Conservation (phyloP, 1,284 basidiomycete genomes). For the Tilletia caries region DNA sequence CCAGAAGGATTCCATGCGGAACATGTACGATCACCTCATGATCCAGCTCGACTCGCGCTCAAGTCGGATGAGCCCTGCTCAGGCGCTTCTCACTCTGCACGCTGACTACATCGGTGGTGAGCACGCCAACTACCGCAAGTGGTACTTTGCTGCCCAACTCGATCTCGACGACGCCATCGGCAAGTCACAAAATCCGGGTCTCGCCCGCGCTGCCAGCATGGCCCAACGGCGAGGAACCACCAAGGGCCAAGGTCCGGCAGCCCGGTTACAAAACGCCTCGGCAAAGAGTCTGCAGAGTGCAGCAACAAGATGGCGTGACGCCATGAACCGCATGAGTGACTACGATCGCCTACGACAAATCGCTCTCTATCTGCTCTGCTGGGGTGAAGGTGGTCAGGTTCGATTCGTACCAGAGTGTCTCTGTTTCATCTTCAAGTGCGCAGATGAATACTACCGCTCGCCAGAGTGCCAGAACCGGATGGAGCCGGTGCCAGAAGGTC, state of each 20-base stretch:
- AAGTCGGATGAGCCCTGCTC: slow-evolving; percentile 86
- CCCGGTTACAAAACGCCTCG: slow-evolving; percentile 62
- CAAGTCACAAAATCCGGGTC: slow-evolving; percentile 82
- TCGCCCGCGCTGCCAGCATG: slow-evolving; percentile 77
- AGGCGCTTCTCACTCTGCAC: slow-evolving; percentile 84
- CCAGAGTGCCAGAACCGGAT: slow-evolving; percentile 94
- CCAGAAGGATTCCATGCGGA: slow-evolving; percentile 70
- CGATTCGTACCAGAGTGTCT: slow-evolving; percentile 96
- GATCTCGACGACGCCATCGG: slow-evolving; percentile 98
- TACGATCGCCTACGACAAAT: slow-evolving; percentile 96
- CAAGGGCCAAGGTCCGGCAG: slow-evolving; percentile 43
- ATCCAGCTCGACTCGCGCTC: slow-evolving; percentile 74
- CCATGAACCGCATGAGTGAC: slow-evolving; percentile 98
- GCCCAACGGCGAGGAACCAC: slow-evolving; percentile 56
- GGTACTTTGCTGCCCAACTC: slow-evolving; percentile 99
- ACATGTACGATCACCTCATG: slow-evolving; percentile 94
- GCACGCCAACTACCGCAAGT: slow-evolving; percentile 59
- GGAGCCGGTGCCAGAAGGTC: slow-evolving; percentile 89
- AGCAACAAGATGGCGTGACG: slow-evolving; percentile 87
- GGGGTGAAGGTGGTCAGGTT: slow-evolving; percentile 98
- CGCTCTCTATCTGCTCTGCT: slow-evolving; percentile 89
- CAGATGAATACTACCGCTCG: slow-evolving; percentile 98
- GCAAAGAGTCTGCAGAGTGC: slow-evolving; percentile 80
- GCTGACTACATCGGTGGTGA: slow-evolving; percentile 97
- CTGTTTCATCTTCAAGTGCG: slow-evolving; percentile 99